Base-by-base conservation (phyloP, 768 basidiomycete species). In the Lactifluus echinatus region DNA sequence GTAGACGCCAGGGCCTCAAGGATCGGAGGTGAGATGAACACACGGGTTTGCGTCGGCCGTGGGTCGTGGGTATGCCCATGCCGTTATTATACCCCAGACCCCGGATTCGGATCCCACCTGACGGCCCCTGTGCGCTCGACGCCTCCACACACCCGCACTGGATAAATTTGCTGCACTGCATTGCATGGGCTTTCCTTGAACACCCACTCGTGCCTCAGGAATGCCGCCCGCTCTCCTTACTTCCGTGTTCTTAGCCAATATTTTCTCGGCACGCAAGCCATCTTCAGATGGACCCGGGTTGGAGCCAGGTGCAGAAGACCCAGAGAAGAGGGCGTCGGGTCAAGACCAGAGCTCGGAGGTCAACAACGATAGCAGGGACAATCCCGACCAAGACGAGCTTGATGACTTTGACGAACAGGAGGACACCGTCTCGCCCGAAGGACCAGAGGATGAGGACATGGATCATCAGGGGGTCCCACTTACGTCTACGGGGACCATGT, bases 171-270 rank as follows among this genome's bases (percentile, higher is more conserved):
- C n/a, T n/a, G n/a, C n/a, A n/a, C n/a, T n/a, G n/a, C n/a, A 1
- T 8, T 47, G 36, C 36, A 47, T 55, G 54, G 37, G 28, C 15
- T 4, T n/a, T 12, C 17, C 6, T n/a, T 44, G 23, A 51, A n/a
- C n/a, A n/a, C 36, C 11, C 45, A 12, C 14, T 34, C 17, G 23
- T 51, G 26, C 4, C 15, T 24, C 26, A 17, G 2, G n/a, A n/a
- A 59, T 59, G 57, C 23, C 57, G 3, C 48, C 53, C 14, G 11
- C 31, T 12, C 12, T 59, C 15, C 34, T 52, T 4, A 15, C 21
- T 17, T 46, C 52, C 12, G 47, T 48, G 11, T 15, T 50, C 17
- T 24, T 59, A 8, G n/a, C 42, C 34, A 42, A 17, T 23, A 14
- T 59, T 7, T 21, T 50, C 0, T 33, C 47, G 2, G 0, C n/a